Base-by-base conservation (phyloP, 2,329 filamentous ascomycete species). In the Cytospora schulzeri region DNA sequence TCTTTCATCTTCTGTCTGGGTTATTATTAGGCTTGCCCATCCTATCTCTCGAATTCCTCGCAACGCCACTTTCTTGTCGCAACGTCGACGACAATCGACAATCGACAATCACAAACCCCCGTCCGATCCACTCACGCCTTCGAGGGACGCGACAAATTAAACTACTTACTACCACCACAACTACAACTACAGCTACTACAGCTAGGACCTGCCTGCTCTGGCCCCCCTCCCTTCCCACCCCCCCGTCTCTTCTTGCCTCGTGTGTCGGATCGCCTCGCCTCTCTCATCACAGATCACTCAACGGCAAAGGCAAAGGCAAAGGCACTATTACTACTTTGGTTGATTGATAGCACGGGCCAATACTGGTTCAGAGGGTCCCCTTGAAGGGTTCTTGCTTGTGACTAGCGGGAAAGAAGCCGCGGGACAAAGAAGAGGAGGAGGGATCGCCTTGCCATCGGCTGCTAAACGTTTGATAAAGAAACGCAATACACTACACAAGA, bases 271-370 rank as follows among this genome's bases (percentile, higher is more conserved):
- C 54, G 51, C 29, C 29, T 35, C 52, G 28, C 26, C 50, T 29
- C 56, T n/a, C 48, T 52, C 50, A 45, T 50, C 60, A 62, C 60
- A 48, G 28, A 41, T 45, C 52, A 38, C 52, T 62, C 53, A 62
- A 56, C 60, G 52, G 60, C 60, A 62, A 50, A 56, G 55, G 38
- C 51, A 53, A n/a, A n/a, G n/a, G n/a, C n/a, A n/a, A n/a, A n/a
- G n/a, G n/a, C 52, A 48, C 41, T 41, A 41, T 17, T 41, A n/a
- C 6, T 41, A 8, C 1, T 19, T 8, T n/a, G 15, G 17, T 14
- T 48, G n/a, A 4, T 17, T 31, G 60, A 62, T 62, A 62, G 60
- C 60, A 62, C 60, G 60, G 60, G 60, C 60, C 60, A 62, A 56
- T 38, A 45, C 17, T 52, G 60, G 55, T 54, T 56, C 60, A 62